phyloP scores from a whole-genome alignment of 164 flowering plant genomes.

The Vitis cinerea region DNA sequence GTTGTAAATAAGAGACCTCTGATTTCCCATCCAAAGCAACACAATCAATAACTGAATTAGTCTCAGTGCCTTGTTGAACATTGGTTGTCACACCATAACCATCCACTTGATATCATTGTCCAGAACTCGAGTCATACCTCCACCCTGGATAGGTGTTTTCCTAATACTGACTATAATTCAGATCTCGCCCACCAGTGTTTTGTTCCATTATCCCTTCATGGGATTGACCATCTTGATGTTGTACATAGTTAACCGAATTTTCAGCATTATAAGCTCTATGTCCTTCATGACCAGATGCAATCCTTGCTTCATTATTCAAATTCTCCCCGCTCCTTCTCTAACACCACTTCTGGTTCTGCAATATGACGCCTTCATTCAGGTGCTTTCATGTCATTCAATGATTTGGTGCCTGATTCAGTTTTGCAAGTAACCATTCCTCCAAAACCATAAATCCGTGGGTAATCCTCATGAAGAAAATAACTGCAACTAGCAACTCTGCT shows the following conservation, averaged over 20 bases:
- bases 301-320: constrained; percentile 14
- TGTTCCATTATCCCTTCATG: constrained; percentile 11
- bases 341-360: too few species aligned
- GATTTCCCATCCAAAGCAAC: neutral
- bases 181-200: too few species aligned
- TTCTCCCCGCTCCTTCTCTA: constrained; percentile 2
- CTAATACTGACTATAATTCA: too few species aligned
- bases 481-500: too few species aligned
- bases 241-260: constrained; percentile 20
- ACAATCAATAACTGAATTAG: constrained; percentile 18
- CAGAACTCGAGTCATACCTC: too few species aligned
- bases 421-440: too few species aligned
- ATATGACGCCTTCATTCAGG: too few species aligned
- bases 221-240: constrained; percentile 27
- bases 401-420: too few species aligned
- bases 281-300: constrained; percentile 13
- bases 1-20: constrained; percentile 31
- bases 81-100: constrained; percentile 31
- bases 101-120: constrained; percentile 1
- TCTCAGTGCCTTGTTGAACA: constrained; percentile 26
- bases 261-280: constrained; percentile 12
- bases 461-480: too few species aligned
- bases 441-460: too few species aligned
- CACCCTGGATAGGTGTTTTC: too few species aligned
- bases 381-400: too few species aligned